These are phyloP conservation scores for Erodium texanum DNA, from an alignment of 441 rosid species.

Conservation along the genomic window DNA sequence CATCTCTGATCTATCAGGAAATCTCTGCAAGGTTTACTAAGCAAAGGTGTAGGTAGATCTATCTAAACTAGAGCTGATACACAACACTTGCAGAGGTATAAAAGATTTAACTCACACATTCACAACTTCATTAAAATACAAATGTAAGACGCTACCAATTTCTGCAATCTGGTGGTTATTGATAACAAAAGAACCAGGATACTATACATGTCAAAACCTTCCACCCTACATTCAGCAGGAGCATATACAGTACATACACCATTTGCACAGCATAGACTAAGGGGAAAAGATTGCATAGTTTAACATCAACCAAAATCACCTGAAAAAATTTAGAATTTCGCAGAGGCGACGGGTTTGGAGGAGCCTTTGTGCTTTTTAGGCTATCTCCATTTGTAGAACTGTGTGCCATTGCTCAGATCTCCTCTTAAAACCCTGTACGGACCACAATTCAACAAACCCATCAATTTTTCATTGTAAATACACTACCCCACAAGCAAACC, in stretches of 20 bases:
- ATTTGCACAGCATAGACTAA: too few species aligned
- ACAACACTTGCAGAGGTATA: neutral
- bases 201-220: neutral
- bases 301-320: slow-evolving; percentile 33
- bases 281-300: too few species aligned
- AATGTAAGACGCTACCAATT: neutral
- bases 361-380: slow-evolving; percentile 40
- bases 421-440: slow-evolving; percentile 22
- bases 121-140: neutral
- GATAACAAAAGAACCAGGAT: neutral
- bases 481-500: neutral
- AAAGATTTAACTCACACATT: neutral
- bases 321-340: slow-evolving; percentile 84
- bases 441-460: slow-evolving; percentile 7
- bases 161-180: too few species aligned
- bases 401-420: slow-evolving; percentile 63
- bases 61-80: neutral
- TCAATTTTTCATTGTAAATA: neutral
- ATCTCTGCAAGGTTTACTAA: neutral
- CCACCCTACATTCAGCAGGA: neutral
- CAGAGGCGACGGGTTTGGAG: slow-evolving; percentile 88
- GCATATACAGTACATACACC: neutral
- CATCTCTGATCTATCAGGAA: too few species aligned
- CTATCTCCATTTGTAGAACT: slow-evolving; percentile 33
- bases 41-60: neutral